Evolutionary conservation across 1,284 basidiomycete genomes (phyloP), one percentile per base, ranked within the genome.

Genomic region (Psilocybe mexicana): DNA sequence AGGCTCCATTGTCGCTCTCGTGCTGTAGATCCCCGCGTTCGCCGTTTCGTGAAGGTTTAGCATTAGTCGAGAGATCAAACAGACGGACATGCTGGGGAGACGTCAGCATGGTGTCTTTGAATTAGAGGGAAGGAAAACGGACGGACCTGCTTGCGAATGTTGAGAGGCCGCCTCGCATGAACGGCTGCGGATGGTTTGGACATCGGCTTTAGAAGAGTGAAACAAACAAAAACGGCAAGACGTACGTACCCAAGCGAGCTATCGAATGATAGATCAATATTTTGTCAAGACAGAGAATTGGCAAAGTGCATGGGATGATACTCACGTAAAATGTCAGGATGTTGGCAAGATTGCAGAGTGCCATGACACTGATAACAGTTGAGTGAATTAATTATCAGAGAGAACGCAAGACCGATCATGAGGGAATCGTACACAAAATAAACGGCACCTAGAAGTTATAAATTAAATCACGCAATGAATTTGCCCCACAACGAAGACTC

Each of bases 251-350:
- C 66, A 67, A 40, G 61, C 52, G 14, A 69, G 52, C 70, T 71
- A 51, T 3, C 52, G n/a, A 18, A 18, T 18, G 1, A 18, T 33
- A 26, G 6, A 11, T 24, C n/a, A 54, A 43, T 30, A 38, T 49
- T 53, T 14, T 52, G 33, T 6, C 30, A 33, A 3, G 44, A 35
- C 50, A 59, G 48, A 18, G 36, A 8, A 26, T 26, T 28, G 23
- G 11, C 3, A 40, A n/a, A 40, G 14, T 42, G 30, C 12, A 18
- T 18, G 23, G 30, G 49, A 46, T 36, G n/a, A 4, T 6, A 48
- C 74, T 57, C 55, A 78, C 75, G 60, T 77, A 78, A 55, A 74
- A 79, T 14, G 76, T 74, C 40, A 76, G 45, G 49, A 79, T 75
- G 57, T 79, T 78, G 1, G 70, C 65, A n/a, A 79, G 60, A 53